Evolutionary conservation across 2,329 filamentous ascomycete species (phyloP), one percentile per base, ranked within the genome.

Genomic region (Capronia americana): DNA sequence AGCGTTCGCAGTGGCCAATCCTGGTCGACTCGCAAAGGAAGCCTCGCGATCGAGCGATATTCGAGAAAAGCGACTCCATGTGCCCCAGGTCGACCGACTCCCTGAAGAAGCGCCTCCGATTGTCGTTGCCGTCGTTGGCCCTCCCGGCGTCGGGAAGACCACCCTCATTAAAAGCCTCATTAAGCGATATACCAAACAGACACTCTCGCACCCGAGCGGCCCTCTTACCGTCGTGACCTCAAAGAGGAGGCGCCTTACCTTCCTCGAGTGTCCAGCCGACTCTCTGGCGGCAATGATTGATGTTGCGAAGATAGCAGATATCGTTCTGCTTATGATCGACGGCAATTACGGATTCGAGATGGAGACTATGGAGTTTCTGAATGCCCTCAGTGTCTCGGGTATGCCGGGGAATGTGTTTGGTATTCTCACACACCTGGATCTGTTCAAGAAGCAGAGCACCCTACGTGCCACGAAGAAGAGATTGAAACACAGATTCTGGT

Each of bases 321-420:
- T 99, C 74, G 92, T 98, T 5, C 85, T 99, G 57, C 86, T 99
- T 64, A 95, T 99, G 92, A 99, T 99, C 73, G 95, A 99, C 76
- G 96, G 95, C 63, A 98, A 98, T 80, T 99, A 91, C 75, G 96
- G 95, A 14, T 99, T 99, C 76, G 95, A 99, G 81, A 99, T 99
- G 95, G 95, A 99, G 84, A 99, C 95, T 0, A 99, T 99, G 95
- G 95, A 99, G 80, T 99, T 99, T 69, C 82, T 99, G 75, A 98
- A 97, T 73, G 89, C 97, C 20, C 83, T 99, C 58, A 90, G 92
- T n/a, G 88, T 92, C 2, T 96, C 92, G 32, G 95, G 95, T 78
- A 98, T 99, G 94, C 95, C 96, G 0, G 94, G 95, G 71, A 99
- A 99, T 74, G 93, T 99, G 44, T 98, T 99, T 76, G 95, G 95